A percentile compares a stretch with the other conserved stretches of the same genome.
Evolutionary conservation across 2,329 filamentous ascomycete genomes (phyloP).

Genomic region (Cucurbitaria berberidis): DNA sequence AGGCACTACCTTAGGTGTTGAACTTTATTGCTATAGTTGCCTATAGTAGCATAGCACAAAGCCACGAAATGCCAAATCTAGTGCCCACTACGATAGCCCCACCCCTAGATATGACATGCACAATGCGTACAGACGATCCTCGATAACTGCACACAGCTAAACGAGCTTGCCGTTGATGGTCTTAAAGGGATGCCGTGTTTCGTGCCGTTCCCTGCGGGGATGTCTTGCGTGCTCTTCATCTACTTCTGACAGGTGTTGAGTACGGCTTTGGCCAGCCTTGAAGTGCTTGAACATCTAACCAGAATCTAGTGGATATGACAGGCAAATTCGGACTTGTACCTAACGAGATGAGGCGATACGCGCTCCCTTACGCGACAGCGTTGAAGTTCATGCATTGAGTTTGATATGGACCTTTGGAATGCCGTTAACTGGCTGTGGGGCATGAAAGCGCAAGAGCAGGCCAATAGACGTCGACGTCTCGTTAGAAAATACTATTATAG

Average conservation of each 20-base stretch:
- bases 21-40: too few relatives aligned
- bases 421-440: too few relatives aligned
- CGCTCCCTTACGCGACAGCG: constrained; percentile 12
- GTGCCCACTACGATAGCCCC: too few relatives aligned
- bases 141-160: background rate
- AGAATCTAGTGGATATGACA: constrained; percentile 5
- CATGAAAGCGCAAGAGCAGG: too few relatives aligned
- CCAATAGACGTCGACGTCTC: constrained; percentile 9
- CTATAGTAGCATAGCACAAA: too few relatives aligned
- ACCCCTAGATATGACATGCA: background rate
- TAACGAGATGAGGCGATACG: background rate
- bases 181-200: background rate
- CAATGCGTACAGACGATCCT: background rate
- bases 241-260: constrained; percentile 4
- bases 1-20: too few relatives aligned
- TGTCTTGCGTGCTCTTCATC: background rate
- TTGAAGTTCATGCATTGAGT: constrained; percentile 2
- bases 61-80: too few relatives aligned
- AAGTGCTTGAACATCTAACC: constrained; percentile 3
- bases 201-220: background rate
- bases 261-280: constrained; percentile 1
- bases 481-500: constrained; percentile 2
- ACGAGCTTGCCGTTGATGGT: constrained; percentile 9
- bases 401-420: too few relatives aligned
- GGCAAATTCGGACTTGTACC: constrained; percentile 6